A percentile compares a stretch with the other conserved stretches of the same genome.
These are phyloP conservation scores for Dalbergia cochinchinensis DNA, from an alignment of 306 rosid genomes.

Conservation along the genomic window DNA sequence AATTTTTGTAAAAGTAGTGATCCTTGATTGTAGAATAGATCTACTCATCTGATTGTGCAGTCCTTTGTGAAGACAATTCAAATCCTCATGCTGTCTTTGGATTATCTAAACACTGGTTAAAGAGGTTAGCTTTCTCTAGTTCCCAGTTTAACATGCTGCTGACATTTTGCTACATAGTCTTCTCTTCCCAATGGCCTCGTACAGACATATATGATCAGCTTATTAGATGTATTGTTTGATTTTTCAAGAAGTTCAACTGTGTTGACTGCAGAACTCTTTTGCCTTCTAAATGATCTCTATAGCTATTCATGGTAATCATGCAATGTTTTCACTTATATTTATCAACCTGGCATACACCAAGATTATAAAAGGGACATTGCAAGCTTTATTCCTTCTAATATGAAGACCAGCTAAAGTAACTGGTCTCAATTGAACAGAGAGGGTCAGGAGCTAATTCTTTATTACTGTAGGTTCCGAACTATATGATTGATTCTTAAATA, in stretches of 20 bases:
- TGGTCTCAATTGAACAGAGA: too few species aligned
- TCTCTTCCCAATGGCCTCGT: background rate
- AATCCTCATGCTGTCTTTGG: slow-evolving; percentile 68
- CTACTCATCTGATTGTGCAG: slow-evolving; percentile 69
- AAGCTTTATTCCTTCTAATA: too few species aligned
- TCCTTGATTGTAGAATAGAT: slow-evolving; percentile 73
- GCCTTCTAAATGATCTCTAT: background rate
- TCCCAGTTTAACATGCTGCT: slow-evolving; percentile 29
- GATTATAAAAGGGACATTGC: too few species aligned
- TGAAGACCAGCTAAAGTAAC: too few species aligned
- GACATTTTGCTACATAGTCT: slow-evolving; percentile 26
- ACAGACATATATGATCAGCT: background rate
- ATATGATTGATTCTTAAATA: too few species aligned
- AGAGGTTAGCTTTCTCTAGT: slow-evolving; percentile 61
- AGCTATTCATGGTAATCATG: background rate
- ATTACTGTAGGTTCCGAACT: too few species aligned
- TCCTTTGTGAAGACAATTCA: slow-evolving; percentile 65
- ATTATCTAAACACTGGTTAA: slow-evolving; percentile 77
- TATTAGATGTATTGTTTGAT: slow-evolving; percentile 8
- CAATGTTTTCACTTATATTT: too few species aligned
- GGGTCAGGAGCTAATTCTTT: too few species aligned
- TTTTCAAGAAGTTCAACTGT: slow-evolving; percentile 7
- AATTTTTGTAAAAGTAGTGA: slow-evolving; percentile 34
- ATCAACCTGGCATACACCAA: too few species aligned
- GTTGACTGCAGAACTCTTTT: slow-evolving; percentile 1